Base-by-base conservation (phyloP, 495 filamentous ascomycete genomes). In the Stereocaulon alpinum region DNA sequence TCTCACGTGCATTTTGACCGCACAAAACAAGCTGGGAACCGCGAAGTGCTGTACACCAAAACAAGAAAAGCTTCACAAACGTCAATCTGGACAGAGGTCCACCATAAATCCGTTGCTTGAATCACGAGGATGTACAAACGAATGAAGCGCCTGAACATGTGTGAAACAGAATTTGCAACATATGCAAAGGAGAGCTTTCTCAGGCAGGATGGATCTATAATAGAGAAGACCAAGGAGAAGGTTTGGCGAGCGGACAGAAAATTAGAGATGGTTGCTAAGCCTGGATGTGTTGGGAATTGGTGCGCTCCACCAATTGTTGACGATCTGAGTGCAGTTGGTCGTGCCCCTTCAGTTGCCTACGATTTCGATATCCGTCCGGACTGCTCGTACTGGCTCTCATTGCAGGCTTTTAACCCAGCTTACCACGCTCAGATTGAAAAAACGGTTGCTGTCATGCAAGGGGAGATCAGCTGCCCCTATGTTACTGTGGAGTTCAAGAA, bases 401-500 rank as follows among this genome's bases (percentile, higher is more conserved):
- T 61, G 1, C 32, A 49, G 24, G 40, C 50, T 14, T 56, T 56
- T 41, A 37, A 12, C 11, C 50, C 5, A 20, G 18, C 40, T 3
- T 49, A 61, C 22, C 32, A 9, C 2, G n/a, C 4, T n/a, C 29
- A 45, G 10, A 12, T 61, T 45, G 24, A 20, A 17, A n/a, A 15
- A 2, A 14, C 11, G 27, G 29, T 44, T 6, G 20, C 12, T 29
- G 52, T 55, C 0, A 50, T 55, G 1, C 14, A 61, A 2, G 15
- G 18, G 1, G 3, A n/a, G 15, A 42, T 55, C 6, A 56, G 30
- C 12, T 48, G 59, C 52, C 50, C 59, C 4, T 61, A 49, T 37
- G 29, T 61, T 0, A 55, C 52, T 1, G 30, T 61, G 22, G 59
- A 56, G 15, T 61, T 61, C 42, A 56, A 56, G n/a, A 47, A 47